Percentiles rank a stretch among this genome's conserved stretches.
phyloP scores from a whole-genome alignment of 1,284 basidiomycete species.

The Mycosarcoma mackinlayi region DNA sequence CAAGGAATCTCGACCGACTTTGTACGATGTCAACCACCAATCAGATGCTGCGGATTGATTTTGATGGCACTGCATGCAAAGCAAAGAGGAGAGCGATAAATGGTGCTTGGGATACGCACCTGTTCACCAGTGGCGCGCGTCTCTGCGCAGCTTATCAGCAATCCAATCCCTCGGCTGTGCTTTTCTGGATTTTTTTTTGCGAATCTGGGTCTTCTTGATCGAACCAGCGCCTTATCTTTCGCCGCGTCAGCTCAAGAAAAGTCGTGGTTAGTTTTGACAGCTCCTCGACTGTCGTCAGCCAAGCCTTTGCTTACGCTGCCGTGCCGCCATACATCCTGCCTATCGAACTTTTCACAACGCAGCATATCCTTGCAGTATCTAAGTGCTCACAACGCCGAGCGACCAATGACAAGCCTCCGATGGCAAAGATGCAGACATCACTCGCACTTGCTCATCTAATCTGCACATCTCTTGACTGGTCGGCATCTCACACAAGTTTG shows the following conservation, averaged over 20 bases:
- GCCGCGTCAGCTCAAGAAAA: conserved; percentile 3
- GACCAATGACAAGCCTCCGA: conserved; percentile 14
- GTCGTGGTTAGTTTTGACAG: background rate
- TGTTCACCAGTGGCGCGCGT: too few species aligned
- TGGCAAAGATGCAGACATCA: background rate
- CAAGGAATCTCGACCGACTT: conserved; percentile 16
- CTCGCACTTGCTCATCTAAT: conserved; percentile 8
- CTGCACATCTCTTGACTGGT: background rate
- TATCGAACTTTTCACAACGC: too few species aligned
- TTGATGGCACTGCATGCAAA: too few species aligned
- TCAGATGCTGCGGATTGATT: background rate
- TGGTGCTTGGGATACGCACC: background rate
- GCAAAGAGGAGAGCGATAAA: conserved; percentile 2
- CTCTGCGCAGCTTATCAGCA: too few species aligned
- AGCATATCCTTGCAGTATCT: background rate
- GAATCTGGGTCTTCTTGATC: too few species aligned
- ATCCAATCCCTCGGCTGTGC: too few species aligned
- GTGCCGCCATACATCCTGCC: background rate
- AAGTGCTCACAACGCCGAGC: conserved; percentile 27
- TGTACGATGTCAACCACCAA: conserved; percentile 2
- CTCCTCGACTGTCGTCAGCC: background rate
- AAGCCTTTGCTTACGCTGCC: background rate
- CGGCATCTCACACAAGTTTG: background rate
- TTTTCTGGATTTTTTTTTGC: too few species aligned
- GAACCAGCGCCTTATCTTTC: conserved; percentile 27